Base-by-base conservation (phyloP, 345 rosid genomes). In the Erodium maritimum region DNA sequence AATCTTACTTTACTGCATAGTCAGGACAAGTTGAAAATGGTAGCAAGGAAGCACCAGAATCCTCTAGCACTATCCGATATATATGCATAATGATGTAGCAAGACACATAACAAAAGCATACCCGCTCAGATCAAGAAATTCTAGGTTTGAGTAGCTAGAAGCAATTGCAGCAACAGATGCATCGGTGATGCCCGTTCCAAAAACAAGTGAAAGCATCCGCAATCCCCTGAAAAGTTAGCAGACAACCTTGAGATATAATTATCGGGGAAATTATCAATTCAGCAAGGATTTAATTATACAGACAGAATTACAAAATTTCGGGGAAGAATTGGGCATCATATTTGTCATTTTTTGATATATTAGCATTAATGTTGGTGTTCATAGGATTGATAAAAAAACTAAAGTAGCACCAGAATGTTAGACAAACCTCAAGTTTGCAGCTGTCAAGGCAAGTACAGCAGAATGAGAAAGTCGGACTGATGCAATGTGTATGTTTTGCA, bases 41-140 rank as follows among this genome's bases (percentile, higher is more conserved):
- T 29, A 29, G 37, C 5, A 42, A 13, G 12, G 11, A 42, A 42
- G 48, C 48, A 42, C 11, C 48, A 42, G 5, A 3, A 10, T 51
- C 10, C 54, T 4, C 2, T 46, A 17, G 3, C n/a, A 46, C 51
- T 46, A 17, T n/a, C n/a, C n/a, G 3, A n/a, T n/a, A 17, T 51
- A 51, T 50, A 5, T 23, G 52, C 19, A 23, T 10, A 19, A 3
- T 34, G 58, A 53, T n/a, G 12, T 21, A 52, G 60, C 48, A n/a
- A 51, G 60, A 58, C 60, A 34, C 62, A 29, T 50, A 48, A 21
- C 37, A 56, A 57, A 60, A 81, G 9, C 96, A 66, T 82, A 94
- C 99, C 97, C 99, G 70, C 97, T 90, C 52, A 94, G 78, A 80
- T 94, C 99, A 65, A 94, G 99, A 57, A 87, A 69, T 70, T 94